phyloP scores from a whole-genome alignment of 441 rosid species.

The Brassica hybrid region DNA sequence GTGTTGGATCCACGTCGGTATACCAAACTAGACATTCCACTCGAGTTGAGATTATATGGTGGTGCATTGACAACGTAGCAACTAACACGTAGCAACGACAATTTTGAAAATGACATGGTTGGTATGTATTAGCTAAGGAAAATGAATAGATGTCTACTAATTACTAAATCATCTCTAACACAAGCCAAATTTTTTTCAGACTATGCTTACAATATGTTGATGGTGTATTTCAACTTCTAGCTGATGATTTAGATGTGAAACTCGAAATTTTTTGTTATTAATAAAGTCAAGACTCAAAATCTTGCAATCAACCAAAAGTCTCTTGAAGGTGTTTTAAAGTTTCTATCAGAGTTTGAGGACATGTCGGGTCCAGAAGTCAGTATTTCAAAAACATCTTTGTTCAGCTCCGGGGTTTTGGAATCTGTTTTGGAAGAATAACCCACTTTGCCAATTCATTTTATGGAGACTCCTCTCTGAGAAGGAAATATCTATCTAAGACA shows the following conservation, averaged over 20 bases:
- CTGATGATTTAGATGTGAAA: not conserved
- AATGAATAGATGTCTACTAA: not conserved
- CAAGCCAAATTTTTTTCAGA: not conserved
- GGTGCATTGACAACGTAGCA: constrained; percentile 18
- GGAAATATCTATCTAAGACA: too few relatives aligned
- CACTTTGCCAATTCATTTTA: too few relatives aligned
- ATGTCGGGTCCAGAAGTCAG: too few relatives aligned
- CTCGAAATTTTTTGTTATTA: not conserved
- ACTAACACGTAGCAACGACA: not conserved
- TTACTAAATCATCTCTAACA: not conserved
- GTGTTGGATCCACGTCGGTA: constrained; percentile 38
- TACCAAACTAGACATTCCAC: constrained; percentile 13
- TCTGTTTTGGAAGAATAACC: too few relatives aligned
- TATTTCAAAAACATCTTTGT: too few relatives aligned
- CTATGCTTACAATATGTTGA: not conserved
- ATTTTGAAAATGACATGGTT: constrained; percentile 20
- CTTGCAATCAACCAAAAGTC: too few relatives aligned
- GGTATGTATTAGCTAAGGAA: not conserved
- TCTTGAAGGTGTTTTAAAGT: too few relatives aligned
- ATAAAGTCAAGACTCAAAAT: not conserved
- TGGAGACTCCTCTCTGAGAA: too few relatives aligned
- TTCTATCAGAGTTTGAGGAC: too few relatives aligned
- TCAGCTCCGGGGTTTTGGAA: too few relatives aligned
- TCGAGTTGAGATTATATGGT: constrained; percentile 19
- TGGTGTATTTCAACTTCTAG: not conserved